Conservation (phyloP, 1,284 basidiomycete genomes). For the Ganoderma lucidum region DNA sequence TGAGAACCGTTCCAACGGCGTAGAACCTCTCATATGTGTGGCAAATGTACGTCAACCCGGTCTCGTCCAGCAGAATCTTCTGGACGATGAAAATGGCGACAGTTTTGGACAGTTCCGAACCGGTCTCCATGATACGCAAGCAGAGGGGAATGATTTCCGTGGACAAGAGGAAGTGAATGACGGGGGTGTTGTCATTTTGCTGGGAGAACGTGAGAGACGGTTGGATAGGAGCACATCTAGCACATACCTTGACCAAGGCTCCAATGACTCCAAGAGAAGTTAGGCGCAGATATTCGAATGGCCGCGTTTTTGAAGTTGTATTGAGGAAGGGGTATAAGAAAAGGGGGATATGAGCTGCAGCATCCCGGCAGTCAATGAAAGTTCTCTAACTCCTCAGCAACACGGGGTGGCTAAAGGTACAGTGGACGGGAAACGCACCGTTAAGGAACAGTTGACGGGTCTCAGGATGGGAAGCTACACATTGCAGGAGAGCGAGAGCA, state of each 20-base stretch:
- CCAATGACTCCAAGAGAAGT: conserved; percentile 99
- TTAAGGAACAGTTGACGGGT: conserved; percentile 93
- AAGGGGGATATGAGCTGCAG: conserved; percentile 93
- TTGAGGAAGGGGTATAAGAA: conserved; percentile 99
- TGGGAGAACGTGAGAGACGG: conserved; percentile 41
- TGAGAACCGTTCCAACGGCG: conserved; percentile 97
- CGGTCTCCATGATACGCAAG: conserved; percentile 99
- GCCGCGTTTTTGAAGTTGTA: conserved; percentile 98
- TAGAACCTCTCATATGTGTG: conserved; percentile 99
- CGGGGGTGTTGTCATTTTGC: conserved; percentile 99
- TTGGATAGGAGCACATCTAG: conserved; percentile 7
- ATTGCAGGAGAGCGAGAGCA: conserved; percentile 96
- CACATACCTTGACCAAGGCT: conserved; percentile 89
- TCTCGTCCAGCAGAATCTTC: conserved; percentile 98
- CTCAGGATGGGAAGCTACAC: conserved; percentile 95
- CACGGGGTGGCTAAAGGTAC: background rate
- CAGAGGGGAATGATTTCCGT: conserved; percentile 99
- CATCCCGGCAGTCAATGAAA: conserved; percentile 12
- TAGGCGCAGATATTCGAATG: conserved; percentile 98
- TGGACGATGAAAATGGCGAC: conserved; percentile 99
- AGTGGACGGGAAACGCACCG: conserved; percentile 54
- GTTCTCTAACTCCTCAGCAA: background rate
- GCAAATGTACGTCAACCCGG: conserved; percentile 98
- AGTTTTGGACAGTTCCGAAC: conserved; percentile 98
- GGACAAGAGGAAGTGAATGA: conserved; percentile 98